Evolutionary conservation across 2,329 filamentous ascomycete species (phyloP).

Genomic region (Cladophialophora chaetospira): DNA sequence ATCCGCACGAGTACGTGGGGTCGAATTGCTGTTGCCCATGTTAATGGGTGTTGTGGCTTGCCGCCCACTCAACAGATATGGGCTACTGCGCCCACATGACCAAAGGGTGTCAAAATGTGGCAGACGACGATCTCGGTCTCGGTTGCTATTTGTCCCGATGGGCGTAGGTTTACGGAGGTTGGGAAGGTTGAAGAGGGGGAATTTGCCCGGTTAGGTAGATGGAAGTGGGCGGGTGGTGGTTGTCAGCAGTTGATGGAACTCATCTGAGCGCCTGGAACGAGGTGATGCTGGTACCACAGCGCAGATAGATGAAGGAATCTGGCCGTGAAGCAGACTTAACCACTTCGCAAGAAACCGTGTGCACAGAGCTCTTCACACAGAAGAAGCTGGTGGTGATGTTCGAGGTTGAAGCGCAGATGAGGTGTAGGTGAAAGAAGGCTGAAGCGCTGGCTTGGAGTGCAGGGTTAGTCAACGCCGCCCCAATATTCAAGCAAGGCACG

Average conservation of each 20-base stretch:
- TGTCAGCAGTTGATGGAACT: conserved; percentile 17
- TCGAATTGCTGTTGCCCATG: conserved; percentile 29
- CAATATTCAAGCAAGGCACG: conserved; percentile 2
- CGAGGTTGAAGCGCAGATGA: conserved; percentile 1
- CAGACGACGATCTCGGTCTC: not conserved
- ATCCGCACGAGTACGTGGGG: conserved; percentile 12
- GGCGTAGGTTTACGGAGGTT: not conserved
- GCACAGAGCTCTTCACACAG: not conserved
- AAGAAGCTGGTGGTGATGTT: conserved; percentile 1
- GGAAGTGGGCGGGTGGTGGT: not conserved
- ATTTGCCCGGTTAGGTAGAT: not conserved
- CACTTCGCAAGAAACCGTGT: not conserved
- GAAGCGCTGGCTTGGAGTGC: conserved; percentile 6
- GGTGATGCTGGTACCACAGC: not conserved
- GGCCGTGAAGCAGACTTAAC: not conserved
- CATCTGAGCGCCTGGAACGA: conserved; percentile 13
- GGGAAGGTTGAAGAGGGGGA: not conserved
- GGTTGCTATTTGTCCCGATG: not conserved
- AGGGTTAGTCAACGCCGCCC: conserved; percentile 6
- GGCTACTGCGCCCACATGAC: conserved; percentile 23
- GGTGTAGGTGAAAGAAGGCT: conserved; percentile 10
- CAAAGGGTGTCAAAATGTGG: not conserved
- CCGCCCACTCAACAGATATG: conserved; percentile 11
- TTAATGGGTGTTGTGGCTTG: conserved; percentile 4
- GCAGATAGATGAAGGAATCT: not conserved